Conservation (phyloP, 306 rosid genomes). For the Quercus engelmannii region DNA sequence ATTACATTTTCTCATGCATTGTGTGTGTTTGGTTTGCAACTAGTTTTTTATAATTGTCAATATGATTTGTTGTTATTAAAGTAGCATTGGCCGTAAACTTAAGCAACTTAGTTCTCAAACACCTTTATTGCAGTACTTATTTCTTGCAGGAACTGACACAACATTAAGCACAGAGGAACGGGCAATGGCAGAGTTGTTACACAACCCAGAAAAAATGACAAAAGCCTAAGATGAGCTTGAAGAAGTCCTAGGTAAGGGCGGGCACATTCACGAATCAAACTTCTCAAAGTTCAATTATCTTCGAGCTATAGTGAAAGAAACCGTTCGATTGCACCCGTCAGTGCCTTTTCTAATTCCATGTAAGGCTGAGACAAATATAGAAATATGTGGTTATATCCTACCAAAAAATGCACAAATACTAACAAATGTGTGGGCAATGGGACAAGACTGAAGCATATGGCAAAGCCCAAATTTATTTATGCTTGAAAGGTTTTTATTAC, state of each 20-base stretch:
- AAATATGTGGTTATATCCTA: constrained; percentile 1
- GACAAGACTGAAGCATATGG: too few relatives aligned
- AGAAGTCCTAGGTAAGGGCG: not conserved
- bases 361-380: not conserved
- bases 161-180: constrained; percentile 23
- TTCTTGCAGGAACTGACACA: constrained; percentile 23
- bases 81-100: too few relatives aligned
- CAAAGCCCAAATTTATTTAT: too few relatives aligned
- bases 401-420: constrained; percentile 19
- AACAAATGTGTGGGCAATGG: not conserved
- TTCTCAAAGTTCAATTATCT: constrained; percentile 20
- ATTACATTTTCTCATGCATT: too few relatives aligned
- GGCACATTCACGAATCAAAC: constrained; percentile 14
- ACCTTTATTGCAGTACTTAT: not conserved
- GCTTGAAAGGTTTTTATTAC: too few relatives aligned
- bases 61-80: too few relatives aligned
- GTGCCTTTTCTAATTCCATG: constrained; percentile 25
- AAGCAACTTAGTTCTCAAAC: too few relatives aligned
- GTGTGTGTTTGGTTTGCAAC: too few relatives aligned
- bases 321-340: constrained; percentile 30
- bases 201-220: constrained; percentile 8
- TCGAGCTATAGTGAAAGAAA: constrained; percentile 23
- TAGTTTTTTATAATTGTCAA: too few relatives aligned
- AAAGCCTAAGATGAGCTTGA: constrained; percentile 13
- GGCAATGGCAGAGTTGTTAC: constrained; percentile 33